Evolutionary conservation across 2,329 filamentous ascomycete genomes (phyloP).

Genomic region (Pseudogymnoascus destructans): DNA sequence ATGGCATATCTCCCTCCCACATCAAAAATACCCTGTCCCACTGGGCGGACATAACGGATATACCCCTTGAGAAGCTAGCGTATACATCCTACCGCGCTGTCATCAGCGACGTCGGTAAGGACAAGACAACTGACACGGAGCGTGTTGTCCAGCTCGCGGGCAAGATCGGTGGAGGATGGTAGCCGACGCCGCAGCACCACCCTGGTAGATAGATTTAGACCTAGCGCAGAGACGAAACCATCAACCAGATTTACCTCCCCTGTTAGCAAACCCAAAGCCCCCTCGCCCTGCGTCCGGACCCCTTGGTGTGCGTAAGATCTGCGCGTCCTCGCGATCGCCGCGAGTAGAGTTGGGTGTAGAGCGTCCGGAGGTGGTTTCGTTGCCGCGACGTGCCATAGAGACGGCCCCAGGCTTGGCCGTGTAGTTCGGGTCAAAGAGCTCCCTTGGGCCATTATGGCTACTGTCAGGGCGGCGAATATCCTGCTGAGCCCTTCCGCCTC

Average conservation of each 20-base stretch:
- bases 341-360: slow-evolving; percentile 28
- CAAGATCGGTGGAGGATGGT: slow-evolving; percentile 92
- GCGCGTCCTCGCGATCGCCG: slow-evolving; percentile 40
- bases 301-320: slow-evolving; percentile 58
- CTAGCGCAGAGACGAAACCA: slow-evolving; percentile 23
- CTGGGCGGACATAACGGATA: slow-evolving; percentile 62
- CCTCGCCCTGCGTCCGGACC: slow-evolving; percentile 67
- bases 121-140: slow-evolving; percentile 54
- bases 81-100: slow-evolving; percentile 87
- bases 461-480: slow-evolving; percentile 23
- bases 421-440: slow-evolving; percentile 69
- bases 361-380: slow-evolving; percentile 30
- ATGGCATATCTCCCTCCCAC: slow-evolving; percentile 51
- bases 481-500: slow-evolving; percentile 28
- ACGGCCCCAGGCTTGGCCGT: slow-evolving; percentile 46
- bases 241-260: slow-evolving; percentile 44
- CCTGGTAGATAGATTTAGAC: slow-evolving; percentile 10
- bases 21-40: slow-evolving; percentile 58
- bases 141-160: slow-evolving; percentile 78
- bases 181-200: slow-evolving; percentile 19
- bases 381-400: slow-evolving; percentile 32
- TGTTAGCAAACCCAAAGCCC: slow-evolving; percentile 61
- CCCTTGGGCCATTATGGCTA: slow-evolving; percentile 32
- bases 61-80: slow-evolving; percentile 57
- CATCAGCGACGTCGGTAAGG: slow-evolving; percentile 86